These are phyloP conservation scores for Zelonia costaricensis DNA, from an alignment of 208 protist species.

Conservation along the genomic window DNA sequence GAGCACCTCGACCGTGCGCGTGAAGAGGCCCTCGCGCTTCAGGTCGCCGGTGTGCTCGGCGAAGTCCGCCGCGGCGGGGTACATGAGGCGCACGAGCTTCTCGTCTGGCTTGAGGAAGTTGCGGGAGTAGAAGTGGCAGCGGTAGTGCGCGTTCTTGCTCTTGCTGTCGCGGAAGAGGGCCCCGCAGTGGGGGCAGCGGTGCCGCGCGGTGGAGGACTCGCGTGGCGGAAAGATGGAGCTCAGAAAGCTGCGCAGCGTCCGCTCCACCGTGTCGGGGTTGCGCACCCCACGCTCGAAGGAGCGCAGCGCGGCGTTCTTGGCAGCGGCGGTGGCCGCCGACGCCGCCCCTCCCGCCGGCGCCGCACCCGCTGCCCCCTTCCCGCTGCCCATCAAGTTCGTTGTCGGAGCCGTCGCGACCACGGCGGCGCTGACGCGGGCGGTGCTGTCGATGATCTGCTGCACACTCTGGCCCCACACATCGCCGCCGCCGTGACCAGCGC, in stretches of 20 bases:
- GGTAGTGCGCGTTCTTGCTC: conserved; percentile 74
- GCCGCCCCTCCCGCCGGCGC: not conserved
- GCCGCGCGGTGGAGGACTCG: conserved; percentile 23
- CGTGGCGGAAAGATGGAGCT: conserved; percentile 61
- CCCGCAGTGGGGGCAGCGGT: conserved; percentile 71
- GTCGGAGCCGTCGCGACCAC: conserved; percentile 4
- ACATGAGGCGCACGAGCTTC: conserved; percentile 73
- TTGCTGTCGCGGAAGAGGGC: conserved; percentile 43
- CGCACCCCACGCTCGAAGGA: conserved; percentile 26
- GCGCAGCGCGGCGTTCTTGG: conserved; percentile 19
- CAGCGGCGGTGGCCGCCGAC: not conserved
- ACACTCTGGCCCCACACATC: conserved; percentile 25
- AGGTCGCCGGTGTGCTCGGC: conserved; percentile 40
- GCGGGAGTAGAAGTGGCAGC: conserved; percentile 72
- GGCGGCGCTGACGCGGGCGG: conserved; percentile 20
- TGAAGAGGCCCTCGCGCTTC: conserved; percentile 37
- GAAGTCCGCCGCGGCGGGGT: conserved; percentile 61
- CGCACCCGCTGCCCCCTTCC: not conserved
- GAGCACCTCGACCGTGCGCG: conserved; percentile 35
- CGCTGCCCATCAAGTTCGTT: not conserved
- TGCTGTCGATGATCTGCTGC: conserved; percentile 31
- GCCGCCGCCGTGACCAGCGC: not conserved
- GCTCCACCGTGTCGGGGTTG: conserved; percentile 40
- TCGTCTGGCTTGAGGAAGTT: conserved; percentile 56
- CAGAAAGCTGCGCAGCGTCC: conserved; percentile 57